phyloP scores from a whole-genome alignment of 2,329 filamentous ascomycete species.

The Furcasterigmium furcatum region DNA sequence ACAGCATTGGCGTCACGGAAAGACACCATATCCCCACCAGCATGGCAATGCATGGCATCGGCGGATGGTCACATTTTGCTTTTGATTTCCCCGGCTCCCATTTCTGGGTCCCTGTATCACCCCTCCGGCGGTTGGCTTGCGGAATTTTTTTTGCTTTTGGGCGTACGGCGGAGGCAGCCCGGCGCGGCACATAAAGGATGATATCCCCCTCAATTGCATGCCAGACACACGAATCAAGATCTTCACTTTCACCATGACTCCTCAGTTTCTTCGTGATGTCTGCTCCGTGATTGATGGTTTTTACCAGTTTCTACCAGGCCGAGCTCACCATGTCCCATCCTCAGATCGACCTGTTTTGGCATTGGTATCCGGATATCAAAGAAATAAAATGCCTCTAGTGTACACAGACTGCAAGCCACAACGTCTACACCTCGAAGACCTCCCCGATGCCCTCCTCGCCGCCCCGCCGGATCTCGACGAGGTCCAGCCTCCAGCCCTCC shows the following conservation, averaged over 20 bases:
- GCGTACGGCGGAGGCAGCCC: background rate
- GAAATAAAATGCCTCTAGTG: background rate
- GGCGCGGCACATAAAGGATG: background rate
- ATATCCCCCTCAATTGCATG: background rate
- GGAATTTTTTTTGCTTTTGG: background rate
- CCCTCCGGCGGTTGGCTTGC: too few relatives aligned
- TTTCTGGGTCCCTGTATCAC: too few relatives aligned
- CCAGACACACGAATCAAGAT: background rate
- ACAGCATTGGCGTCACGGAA: background rate
- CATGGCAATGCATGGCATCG: too few relatives aligned
- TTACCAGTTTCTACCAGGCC: too few relatives aligned
- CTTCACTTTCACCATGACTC: background rate
- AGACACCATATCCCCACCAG: too few relatives aligned
- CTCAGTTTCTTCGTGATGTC: background rate
- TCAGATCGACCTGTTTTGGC: background rate
- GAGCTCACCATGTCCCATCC: too few relatives aligned
- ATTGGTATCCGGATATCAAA: background rate
- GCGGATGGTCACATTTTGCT: too few relatives aligned
- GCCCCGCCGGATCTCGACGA: slow-evolving; percentile 57
- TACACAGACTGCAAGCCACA: background rate
- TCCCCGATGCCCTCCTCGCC: slow-evolving; percentile 59
- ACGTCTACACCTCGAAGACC: slow-evolving; percentile 60
- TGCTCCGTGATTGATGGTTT: background rate
- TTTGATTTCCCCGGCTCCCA: background rate
- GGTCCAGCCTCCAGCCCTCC: slow-evolving; percentile 64